A percentile compares a stretch with the other conserved stretches of the same genome.
Conservation (phyloP, 2,329 filamentous ascomycete genomes). For the Clonostachys solani region DNA sequence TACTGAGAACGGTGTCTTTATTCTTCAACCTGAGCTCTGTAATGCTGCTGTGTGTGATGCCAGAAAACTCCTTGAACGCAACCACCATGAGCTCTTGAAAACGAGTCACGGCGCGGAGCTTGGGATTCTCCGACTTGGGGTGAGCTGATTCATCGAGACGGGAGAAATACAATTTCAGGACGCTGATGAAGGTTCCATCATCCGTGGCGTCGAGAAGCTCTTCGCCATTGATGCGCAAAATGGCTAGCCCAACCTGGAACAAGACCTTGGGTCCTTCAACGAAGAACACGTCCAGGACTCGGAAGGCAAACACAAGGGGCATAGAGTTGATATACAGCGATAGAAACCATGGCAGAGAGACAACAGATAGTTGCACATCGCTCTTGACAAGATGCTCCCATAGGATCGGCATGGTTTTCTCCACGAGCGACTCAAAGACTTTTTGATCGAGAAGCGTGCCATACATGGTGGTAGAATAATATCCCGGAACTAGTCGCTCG, state of each 20-base stretch:
- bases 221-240: conserved; percentile 93
- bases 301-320: conserved; percentile 95
- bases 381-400: conserved; percentile 98
- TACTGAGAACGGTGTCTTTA: conserved; percentile 89
- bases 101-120: conserved; percentile 85
- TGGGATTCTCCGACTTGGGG: conserved; percentile 91
- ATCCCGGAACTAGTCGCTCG: conserved; percentile 88
- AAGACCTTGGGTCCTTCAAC: conserved; percentile 95
- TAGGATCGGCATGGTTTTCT: conserved; percentile 96
- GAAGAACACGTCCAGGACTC: conserved; percentile 96
- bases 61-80: conserved; percentile 96
- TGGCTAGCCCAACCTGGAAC: conserved; percentile 96
- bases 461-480: conserved; percentile 99
- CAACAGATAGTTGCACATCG: conserved; percentile 94
- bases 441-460: conserved; percentile 94
- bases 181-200: conserved; percentile 94
- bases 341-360: conserved; percentile 95
- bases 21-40: conserved; percentile 86
- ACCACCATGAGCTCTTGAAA: conserved; percentile 99
- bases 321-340: conserved; percentile 99
- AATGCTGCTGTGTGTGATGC: conserved; percentile 90
- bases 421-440: conserved; percentile 96
- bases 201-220: conserved; percentile 90
- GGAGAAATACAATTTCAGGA: conserved; percentile 92
- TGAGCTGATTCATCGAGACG: conserved; percentile 93